Conservation (phyloP, 1,139 yeast species). For the Yamadazyma taylorii region DNA sequence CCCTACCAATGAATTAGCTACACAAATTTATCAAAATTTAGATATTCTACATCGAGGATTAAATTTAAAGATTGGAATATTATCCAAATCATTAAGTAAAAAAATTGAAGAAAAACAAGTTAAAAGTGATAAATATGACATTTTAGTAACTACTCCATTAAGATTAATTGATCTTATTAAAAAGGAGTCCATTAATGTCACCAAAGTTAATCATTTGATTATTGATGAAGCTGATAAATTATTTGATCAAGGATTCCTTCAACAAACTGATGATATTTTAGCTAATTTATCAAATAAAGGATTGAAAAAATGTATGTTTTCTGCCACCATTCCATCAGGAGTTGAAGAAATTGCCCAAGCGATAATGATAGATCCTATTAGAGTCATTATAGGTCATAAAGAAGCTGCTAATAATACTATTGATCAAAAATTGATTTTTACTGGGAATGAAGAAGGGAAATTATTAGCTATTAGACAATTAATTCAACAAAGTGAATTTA, state of each 20-base stretch:
- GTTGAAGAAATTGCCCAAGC: conserved; percentile 87
- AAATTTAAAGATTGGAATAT: conserved; percentile 60
- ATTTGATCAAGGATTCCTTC: conserved; percentile 86
- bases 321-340: conserved; percentile 94
- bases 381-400: conserved; percentile 89
- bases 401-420: conserved; percentile 88
- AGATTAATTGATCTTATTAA: conserved; percentile 79
- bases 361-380: conserved; percentile 81
- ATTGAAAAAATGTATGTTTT: conserved; percentile 74
- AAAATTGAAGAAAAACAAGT: conserved; percentile 63
- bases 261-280: conserved; percentile 86
- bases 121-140: conserved; percentile 66
- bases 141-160: conserved; percentile 84
- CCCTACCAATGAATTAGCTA: conserved; percentile 85
- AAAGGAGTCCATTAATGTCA: conserved; percentile 55
- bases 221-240: conserved; percentile 96
- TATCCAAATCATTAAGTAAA: conserved; percentile 75
- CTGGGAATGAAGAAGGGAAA: conserved; percentile 96
- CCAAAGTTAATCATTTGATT: conserved; percentile 68
- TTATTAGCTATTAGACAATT: conserved; percentile 86
- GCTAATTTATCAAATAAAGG: conserved; percentile 59
- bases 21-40: conserved; percentile 77
- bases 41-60: conserved; percentile 53
- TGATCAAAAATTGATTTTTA: conserved; percentile 79
- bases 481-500: conserved; percentile 80